A percentile compares a stretch with the other conserved stretches of the same genome.
Evolutionary conservation across 2,329 filamentous ascomycete genomes (phyloP).

Genomic region (Verticillium isaacii): DNA sequence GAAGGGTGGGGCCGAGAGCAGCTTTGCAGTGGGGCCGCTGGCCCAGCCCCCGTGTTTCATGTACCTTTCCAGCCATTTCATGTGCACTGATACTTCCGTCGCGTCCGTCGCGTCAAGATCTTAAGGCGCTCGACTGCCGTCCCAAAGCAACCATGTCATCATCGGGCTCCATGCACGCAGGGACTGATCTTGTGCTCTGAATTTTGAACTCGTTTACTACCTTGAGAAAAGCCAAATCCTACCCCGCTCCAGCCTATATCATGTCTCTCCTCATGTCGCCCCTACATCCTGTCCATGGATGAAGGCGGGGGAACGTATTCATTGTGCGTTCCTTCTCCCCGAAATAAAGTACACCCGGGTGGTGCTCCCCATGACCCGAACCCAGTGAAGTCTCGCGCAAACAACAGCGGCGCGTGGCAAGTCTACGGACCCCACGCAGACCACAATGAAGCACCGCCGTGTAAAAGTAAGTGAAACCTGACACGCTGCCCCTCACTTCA

Average conservation of each 20-base stretch:
- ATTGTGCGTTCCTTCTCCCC: neutral
- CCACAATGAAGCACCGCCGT: neutral
- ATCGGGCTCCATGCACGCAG: neutral
- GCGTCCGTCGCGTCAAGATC: neutral
- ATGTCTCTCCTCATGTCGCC: neutral
- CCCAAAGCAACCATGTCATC: neutral
- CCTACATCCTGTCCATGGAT: too few relatives aligned
- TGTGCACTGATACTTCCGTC: neutral
- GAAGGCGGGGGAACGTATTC: neutral
- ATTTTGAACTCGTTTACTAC: neutral
- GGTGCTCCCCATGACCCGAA: neutral
- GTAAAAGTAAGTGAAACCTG: neutral
- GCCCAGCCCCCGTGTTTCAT: neutral
- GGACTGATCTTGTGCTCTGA: neutral
- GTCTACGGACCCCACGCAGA: neutral
- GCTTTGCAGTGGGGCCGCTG: neutral
- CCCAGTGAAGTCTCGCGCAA: neutral
- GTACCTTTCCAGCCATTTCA: neutral
- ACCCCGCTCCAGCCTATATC: neutral
- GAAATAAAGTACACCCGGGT: neutral
- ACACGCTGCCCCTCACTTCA: neutral
- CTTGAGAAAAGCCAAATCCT: neutral
- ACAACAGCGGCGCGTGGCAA: neutral
- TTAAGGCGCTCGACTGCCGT: neutral
- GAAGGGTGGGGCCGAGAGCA: neutral